A percentile compares a stretch with the other conserved stretches of the same genome.
These are phyloP conservation scores for Detonula confervacea DNA, from an alignment of 352 stramenopile species.

Conservation along the genomic window DNA sequence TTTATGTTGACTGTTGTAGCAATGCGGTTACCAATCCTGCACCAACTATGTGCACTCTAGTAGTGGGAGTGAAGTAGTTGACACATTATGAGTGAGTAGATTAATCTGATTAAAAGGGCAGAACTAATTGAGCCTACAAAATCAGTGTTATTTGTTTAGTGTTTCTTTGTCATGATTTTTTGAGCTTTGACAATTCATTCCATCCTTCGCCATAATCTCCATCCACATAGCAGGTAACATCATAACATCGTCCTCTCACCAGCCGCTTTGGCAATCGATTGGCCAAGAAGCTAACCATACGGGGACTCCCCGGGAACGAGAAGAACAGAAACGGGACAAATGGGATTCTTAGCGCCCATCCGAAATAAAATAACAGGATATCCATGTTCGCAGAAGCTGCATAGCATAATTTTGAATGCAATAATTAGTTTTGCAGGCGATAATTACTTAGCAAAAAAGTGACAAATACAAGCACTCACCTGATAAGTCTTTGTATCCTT, in stretches of 20 bases:
- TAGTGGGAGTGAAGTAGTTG: too few relatives aligned
- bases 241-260: constrained; percentile 57
- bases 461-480: constrained; percentile 24
- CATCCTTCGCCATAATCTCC: constrained; percentile 64
- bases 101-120: too few relatives aligned
- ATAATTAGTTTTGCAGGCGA: neutral
- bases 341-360: constrained; percentile 67
- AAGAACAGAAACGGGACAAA: constrained; percentile 61
- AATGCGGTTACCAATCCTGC: too few relatives aligned
- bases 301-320: constrained; percentile 53
- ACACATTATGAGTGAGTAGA: too few relatives aligned
- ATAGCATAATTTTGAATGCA: neutral
- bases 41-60: too few relatives aligned
- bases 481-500: constrained; percentile 66
- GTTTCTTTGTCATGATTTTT: too few relatives aligned
- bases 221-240: constrained; percentile 62
- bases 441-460: neutral
- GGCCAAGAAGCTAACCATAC: constrained; percentile 62
- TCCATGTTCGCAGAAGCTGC: constrained; percentile 70
- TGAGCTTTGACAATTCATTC: constrained; percentile 67
- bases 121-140: too few relatives aligned
- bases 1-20: too few relatives aligned
- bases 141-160: too few relatives aligned
- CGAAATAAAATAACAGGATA: constrained; percentile 73
- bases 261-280: constrained; percentile 72